Base-by-base conservation (phyloP, 345 rosid species). In the Cardamine resedifolia region DNA sequence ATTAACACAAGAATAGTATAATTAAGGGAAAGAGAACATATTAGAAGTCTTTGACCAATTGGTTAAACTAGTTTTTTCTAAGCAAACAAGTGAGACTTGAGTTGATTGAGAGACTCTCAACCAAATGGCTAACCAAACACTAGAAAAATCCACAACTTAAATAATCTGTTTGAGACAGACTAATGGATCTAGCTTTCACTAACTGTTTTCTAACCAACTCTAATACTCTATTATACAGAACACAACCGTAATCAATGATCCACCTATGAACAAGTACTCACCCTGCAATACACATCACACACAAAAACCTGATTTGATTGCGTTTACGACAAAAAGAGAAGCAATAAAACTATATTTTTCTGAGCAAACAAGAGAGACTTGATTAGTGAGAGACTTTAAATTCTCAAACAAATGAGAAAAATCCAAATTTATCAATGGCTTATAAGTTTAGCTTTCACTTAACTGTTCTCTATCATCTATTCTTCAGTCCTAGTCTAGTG, bases 251-350 rank as follows among this genome's bases (percentile, higher is more conserved):
- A 88, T 90, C 34, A 86, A 48, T 3, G 81, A 92, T 3, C 92
- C 98, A 59, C 91, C 96, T 18, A 89, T 84, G 83, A 67, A 90
- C 82, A 90, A 56, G 78, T 86, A 90, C 78, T 90, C 92, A 52
- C 90, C 89, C 97, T 93, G 80, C 67, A 56, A 28, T 36, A 66
- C 58, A 57, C 61, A 38, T 36, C 41, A 10, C 41, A 58, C 72
- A 58, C 19, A 33, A 15, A 36, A 15, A 15, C 19, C 47, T 43
- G 9, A 43, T 15, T 43, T 43, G 15, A n/a, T 3, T 43, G 45
- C 30, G 7, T 59, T 38, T 6, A 14, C 18, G 4, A 15, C 1
- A 52, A 51, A 1, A 49, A 65, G 47, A 30, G 10, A 66, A 53
- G 19, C 63, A 9, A 7, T 41, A 41, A 64, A 53, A 7, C 62